Conservation (phyloP, 495 filamentous ascomycete species). For the Tuber microsphaerosporum region DNA sequence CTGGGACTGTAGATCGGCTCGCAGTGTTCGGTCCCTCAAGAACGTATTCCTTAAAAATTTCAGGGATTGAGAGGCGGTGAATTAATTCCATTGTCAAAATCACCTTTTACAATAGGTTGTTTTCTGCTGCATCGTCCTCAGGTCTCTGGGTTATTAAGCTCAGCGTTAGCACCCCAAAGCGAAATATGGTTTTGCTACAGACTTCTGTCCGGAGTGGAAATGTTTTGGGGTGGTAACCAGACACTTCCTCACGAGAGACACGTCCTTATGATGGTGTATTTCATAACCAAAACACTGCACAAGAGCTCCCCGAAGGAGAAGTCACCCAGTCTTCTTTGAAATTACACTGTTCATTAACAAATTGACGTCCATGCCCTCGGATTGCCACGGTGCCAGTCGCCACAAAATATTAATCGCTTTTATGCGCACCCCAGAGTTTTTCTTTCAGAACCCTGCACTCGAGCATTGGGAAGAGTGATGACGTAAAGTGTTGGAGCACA, state of each 20-base stretch:
- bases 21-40: no score
- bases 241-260: no score
- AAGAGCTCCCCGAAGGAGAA: neutral
- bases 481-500: neutral
- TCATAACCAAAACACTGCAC: neutral
- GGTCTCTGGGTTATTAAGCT: no score
- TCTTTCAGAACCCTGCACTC: no score
- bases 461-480: neutral
- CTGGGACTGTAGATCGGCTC: no score
- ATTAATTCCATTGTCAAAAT: no score
- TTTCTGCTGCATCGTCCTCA: no score
- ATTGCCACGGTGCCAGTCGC: neutral
- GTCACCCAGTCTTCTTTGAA: neutral
- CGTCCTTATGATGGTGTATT: neutral
- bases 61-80: no score
- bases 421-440: no score
- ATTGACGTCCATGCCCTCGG: neutral
- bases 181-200: neutral
- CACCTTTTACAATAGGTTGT: no score
- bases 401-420: neutral
- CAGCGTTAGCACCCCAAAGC: no score
- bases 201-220: neutral
- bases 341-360: neutral
- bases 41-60: no score
- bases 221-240: neutral